Percentiles rank a stretch among this genome's conserved stretches.
Conservation (phyloP, 2,329 filamentous ascomycete genomes). For the Aspergillus sp. region DNA sequence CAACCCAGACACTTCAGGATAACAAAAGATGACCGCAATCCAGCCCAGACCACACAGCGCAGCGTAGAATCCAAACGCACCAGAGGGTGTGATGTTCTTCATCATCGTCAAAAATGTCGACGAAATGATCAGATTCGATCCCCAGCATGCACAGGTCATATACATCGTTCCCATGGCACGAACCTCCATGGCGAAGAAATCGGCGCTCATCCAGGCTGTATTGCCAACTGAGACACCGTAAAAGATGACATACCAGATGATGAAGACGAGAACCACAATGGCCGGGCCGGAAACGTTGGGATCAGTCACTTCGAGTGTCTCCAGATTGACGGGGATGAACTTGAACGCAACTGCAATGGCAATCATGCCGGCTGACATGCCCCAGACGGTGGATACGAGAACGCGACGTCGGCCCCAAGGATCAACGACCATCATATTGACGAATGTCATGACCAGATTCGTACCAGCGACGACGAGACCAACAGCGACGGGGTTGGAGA, state of each 20-base stretch:
- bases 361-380: constrained; percentile 42
- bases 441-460: constrained; percentile 45
- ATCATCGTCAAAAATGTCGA: constrained; percentile 49
- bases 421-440: constrained; percentile 46
- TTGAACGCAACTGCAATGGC: constrained; percentile 43
- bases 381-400: constrained; percentile 40
- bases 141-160: constrained; percentile 45
- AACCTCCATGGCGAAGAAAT: constrained; percentile 47
- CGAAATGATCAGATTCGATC: constrained; percentile 46
- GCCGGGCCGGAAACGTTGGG: constrained; percentile 28
- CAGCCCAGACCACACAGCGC: constrained; percentile 46
- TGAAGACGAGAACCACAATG: constrained; percentile 39
- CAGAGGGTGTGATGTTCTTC: constrained; percentile 45
- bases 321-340: constrained; percentile 44
- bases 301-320: constrained; percentile 22
- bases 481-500: constrained; percentile 47
- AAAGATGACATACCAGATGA: constrained; percentile 43
- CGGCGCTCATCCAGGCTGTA: constrained; percentile 46
- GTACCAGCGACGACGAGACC: constrained; percentile 27
- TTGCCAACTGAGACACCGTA: constrained; percentile 46
- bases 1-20: constrained; percentile 18
- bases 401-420: constrained; percentile 42
- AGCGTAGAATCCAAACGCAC: constrained; percentile 50
- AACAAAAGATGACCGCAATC: constrained; percentile 25
- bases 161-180: constrained; percentile 48